These are phyloP conservation scores for Zymoseptoria ardabiliae DNA, from an alignment of 2,329 filamentous ascomycete species.

Conservation along the genomic window DNA sequence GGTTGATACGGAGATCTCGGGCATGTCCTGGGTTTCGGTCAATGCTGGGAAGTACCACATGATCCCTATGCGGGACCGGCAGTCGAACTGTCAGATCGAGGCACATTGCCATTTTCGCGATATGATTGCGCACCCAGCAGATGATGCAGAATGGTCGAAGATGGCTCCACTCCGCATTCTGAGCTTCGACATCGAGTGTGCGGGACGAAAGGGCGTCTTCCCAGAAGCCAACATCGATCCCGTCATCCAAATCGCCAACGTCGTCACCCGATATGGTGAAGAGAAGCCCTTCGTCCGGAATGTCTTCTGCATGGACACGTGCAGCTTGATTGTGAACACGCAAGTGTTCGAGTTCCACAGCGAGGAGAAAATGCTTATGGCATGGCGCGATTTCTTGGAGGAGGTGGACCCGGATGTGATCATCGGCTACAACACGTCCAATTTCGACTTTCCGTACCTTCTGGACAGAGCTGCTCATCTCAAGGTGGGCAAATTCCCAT, in stretches of 20 bases:
- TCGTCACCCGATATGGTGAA: conserved; percentile 91
- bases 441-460: conserved; percentile 97
- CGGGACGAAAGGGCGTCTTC: conserved; percentile 93
- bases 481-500: conserved; percentile 72
- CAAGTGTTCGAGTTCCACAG: conserved; percentile 76
- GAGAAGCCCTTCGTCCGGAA: conserved; percentile 93
- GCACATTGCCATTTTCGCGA: conserved; percentile 75
- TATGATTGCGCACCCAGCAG: conserved; percentile 76
- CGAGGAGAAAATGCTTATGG: conserved; percentile 84
- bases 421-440: conserved; percentile 96
- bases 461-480: conserved; percentile 80
- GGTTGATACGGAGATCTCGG: conserved; percentile 90
- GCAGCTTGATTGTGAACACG: conserved; percentile 89
- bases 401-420: conserved; percentile 94
- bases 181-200: conserved; percentile 98
- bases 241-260: conserved; percentile 95
- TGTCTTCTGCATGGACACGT: conserved; percentile 89
- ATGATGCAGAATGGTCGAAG: conserved; percentile 93
- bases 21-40: conserved; percentile 96
- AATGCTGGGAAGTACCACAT: conserved; percentile 66
- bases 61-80: conserved; percentile 56
- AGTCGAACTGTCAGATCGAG: conserved; percentile 96
- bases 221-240: conserved; percentile 87
- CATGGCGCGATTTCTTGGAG: conserved; percentile 84
- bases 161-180: conserved; percentile 90